phyloP scores from a whole-genome alignment of 164 flowering plant genomes.

The Stephania yunnanensis region DNA sequence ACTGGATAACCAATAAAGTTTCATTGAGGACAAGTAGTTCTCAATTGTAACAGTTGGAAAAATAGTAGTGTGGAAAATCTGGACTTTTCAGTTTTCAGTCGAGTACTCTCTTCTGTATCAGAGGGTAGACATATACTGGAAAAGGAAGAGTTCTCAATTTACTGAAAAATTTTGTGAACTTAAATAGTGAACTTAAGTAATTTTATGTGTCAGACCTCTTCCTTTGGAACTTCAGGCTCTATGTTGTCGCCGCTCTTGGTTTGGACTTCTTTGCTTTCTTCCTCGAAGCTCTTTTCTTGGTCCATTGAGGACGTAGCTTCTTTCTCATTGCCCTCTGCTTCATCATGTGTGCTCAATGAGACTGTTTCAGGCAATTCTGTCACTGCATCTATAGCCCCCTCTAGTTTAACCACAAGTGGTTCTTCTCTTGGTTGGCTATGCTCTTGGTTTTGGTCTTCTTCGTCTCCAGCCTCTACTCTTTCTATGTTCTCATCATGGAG shows the following conservation, averaged over 20 bases:
- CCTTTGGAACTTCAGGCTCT: conserved; percentile 1
- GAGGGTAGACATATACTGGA: no score
- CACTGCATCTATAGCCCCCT: not conserved
- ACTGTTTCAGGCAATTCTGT: not conserved
- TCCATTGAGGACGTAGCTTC: not conserved
- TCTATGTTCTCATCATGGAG: not conserved
- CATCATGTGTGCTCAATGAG: not conserved
- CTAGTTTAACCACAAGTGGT: not conserved
- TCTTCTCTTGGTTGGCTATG: not conserved
- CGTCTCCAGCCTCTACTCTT: not conserved
- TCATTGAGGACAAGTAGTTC: not conserved
- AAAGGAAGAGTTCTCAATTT: no score
- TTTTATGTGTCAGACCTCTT: conserved; percentile 2
- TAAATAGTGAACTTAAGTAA: no score
- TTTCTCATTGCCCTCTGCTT: not conserved
- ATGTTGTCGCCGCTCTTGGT: not conserved
- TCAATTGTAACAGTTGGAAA: not conserved
- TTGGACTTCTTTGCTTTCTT: not conserved
- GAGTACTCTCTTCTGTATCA: not conserved
- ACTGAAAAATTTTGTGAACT: not conserved
- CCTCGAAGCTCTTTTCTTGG: not conserved
- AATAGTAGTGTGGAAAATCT: not conserved
- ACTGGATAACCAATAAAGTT: not conserved
- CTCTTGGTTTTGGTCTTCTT: not conserved
- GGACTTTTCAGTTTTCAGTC: not conserved